Percentiles rank a stretch among this genome's conserved stretches.
Conservation (phyloP, 2,329 filamentous ascomycete species). For the Akanthomyces dipterigenus region DNA sequence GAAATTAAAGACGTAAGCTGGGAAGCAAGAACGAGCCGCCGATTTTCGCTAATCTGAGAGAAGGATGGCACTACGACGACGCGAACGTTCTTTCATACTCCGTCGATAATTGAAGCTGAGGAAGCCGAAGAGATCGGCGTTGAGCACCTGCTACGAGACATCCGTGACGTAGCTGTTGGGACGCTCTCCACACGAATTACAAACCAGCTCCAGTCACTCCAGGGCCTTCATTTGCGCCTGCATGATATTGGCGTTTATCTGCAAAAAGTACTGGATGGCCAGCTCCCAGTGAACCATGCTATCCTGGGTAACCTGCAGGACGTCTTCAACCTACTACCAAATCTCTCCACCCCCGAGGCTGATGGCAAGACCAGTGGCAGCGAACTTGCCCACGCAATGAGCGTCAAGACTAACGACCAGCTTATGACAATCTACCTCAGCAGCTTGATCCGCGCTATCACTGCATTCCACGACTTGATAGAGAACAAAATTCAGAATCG, state of each 20-base stretch:
- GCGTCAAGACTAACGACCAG: conserved; percentile 98
- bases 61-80: conserved; percentile 95
- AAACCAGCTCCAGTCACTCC: conserved; percentile 93
- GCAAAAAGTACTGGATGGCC: conserved; percentile 87
- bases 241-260: conserved; percentile 94
- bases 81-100: conserved; percentile 97
- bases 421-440: conserved; percentile 97
- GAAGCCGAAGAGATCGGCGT: conserved; percentile 99
- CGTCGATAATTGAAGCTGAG: conserved; percentile 96
- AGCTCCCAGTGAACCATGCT: conserved; percentile 92
- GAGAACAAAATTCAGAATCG: conserved; percentile 99
- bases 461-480: conserved; percentile 96
- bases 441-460: conserved; percentile 94
- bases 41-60: conserved; percentile 1
- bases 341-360: conserved; percentile 76
- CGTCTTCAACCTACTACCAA: conserved; percentile 96
- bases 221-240: conserved; percentile 88
- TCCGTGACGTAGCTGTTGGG: conserved; percentile 94
- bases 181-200: conserved; percentile 95
- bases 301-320: conserved; percentile 98
- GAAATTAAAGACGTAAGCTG: conserved; percentile 93
- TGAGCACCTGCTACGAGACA: conserved; percentile 94
- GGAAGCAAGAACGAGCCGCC: not conserved
- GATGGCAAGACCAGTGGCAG: conserved; percentile 62
- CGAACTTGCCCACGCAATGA: conserved; percentile 93